Base-by-base conservation (phyloP, 2,329 filamentous ascomycete genomes). In the Fusarium caatingaense region DNA sequence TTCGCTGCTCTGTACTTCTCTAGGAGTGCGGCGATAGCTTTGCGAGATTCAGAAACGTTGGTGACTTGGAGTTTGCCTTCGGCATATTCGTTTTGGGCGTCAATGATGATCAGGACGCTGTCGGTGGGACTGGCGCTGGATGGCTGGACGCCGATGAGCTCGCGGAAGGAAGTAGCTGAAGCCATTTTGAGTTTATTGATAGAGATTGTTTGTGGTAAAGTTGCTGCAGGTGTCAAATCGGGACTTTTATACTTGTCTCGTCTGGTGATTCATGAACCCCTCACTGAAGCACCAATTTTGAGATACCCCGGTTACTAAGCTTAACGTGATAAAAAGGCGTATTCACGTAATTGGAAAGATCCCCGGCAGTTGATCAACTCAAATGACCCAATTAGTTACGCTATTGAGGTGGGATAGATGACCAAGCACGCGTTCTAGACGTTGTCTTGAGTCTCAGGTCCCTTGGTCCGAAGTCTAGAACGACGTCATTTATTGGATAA, bases 1-100 rank as follows among this genome's bases (percentile, higher is more conserved):
- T 80, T 78, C 0, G 81, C 84, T 2, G 80, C 74, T n/a, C 90
- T 85, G 78, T 92, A 92, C 66, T 84, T 87, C 21, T 86, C 77
- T 1, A 92, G 82, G 1, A 92, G 81, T 0, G 79, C 73, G 0
- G 83, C 80, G 61, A 92, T 92, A 15, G 82, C 86, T 32, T 84
- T 83, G 65, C 89, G 85, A 8, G 86, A 88, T 6, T 80, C 66
- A 0, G 80, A 73, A 2, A 89, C 83, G 64, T 90, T 84, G 42
- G 82, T 79, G 34, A 89, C 86, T 23, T 84, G 83, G 1, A 92
- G 83, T 7, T 83, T 80, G 48, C 90, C 90, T 4, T 82, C 78
- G 13, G 86, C 86, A 68, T 90, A 92, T 78, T 92, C 90, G 74
- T 91, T 91, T 74, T 92, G 90, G 2, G 90, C 90, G 75, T 92